Percentiles rank a stretch among this genome's conserved stretches.
Evolutionary conservation across 345 rosid genomes (phyloP).

Genomic region (Gossypium arboreum): DNA sequence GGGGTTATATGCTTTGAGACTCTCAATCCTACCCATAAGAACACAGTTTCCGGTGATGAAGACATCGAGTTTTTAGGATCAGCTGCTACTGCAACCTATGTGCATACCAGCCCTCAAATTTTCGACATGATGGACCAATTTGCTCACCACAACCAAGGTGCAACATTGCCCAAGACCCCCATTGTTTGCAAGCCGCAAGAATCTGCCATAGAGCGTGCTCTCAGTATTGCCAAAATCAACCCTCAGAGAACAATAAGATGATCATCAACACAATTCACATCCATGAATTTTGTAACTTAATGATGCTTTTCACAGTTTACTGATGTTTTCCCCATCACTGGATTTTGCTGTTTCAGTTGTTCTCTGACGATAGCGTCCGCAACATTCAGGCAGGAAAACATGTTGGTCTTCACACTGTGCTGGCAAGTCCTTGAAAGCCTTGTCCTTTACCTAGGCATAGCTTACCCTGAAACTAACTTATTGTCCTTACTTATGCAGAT

Average conservation of each 20-base stretch:
- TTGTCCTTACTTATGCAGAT: conserved; percentile 28
- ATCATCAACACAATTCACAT: not conserved
- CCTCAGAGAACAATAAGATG: conserved; percentile 63
- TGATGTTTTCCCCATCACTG: conserved; percentile 1
- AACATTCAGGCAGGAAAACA: conserved; percentile 70
- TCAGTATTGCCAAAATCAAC: conserved; percentile 45
- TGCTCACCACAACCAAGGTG: conserved; percentile 31
- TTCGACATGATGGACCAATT: conserved; percentile 58
- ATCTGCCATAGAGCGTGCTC: conserved; percentile 47
- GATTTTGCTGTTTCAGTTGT: conserved; percentile 38
- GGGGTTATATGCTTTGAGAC: conserved; percentile 95
- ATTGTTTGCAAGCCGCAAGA: conserved; percentile 65
- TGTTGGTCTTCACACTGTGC: conserved; percentile 59
- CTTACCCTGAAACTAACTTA: not conserved
- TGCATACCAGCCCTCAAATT: conserved; percentile 18
- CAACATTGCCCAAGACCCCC: conserved; percentile 52
- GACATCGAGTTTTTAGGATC: conserved; percentile 45
- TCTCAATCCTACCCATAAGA: conserved; percentile 55
- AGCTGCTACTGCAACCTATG: not conserved
- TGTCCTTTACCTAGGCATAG: not conserved
- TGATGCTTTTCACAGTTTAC: not conserved
- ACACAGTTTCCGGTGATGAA: conserved; percentile 38
- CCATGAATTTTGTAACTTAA: not conserved
- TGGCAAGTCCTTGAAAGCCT: conserved; percentile 33
- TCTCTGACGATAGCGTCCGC: conserved; percentile 71